A percentile compares a stretch with the other conserved stretches of the same genome.
Evolutionary conservation across 2,329 filamentous ascomycete species (phyloP).

Genomic region (Beauveria varroae): DNA sequence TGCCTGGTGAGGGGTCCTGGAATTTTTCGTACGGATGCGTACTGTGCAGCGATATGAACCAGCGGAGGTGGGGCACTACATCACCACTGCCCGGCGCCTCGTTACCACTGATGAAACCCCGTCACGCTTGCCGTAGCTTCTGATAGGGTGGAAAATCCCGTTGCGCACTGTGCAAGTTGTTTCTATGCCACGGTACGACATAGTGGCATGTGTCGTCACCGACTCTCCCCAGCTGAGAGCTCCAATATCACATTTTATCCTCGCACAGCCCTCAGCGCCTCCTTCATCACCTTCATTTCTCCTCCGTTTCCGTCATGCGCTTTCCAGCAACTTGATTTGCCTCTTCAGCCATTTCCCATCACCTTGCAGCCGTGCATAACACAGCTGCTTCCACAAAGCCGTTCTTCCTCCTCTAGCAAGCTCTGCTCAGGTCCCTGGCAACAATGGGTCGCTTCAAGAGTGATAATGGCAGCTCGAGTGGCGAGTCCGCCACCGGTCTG

Average conservation of each 20-base stretch:
- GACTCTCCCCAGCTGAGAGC: conserved; percentile 11
- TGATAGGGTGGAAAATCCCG: neutral
- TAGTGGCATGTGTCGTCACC: conserved; percentile 12
- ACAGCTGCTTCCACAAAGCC: neutral
- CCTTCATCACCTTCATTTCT: neutral
- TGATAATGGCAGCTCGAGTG: conserved; percentile 32
- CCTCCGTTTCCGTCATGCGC: conserved; percentile 10
- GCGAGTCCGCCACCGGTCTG: conserved; percentile 34
- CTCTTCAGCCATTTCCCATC: neutral
- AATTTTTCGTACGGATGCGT: neutral
- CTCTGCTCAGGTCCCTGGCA: neutral
- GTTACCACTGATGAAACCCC: neutral
- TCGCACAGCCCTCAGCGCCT: conserved; percentile 6
- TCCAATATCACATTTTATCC: conserved; percentile 1
- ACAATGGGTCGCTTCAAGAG: conserved; percentile 36
- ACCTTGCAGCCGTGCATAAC: neutral
- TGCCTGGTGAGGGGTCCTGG: neutral
- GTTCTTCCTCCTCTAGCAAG: neutral
- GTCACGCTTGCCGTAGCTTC: neutral
- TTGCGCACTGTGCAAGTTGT: neutral
- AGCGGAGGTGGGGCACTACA: neutral
- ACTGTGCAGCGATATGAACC: neutral
- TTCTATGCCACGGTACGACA: neutral
- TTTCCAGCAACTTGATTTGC: neutral
- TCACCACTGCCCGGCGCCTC: neutral